phyloP scores from a whole-genome alignment of 345 rosid genomes.

The Psidium friedrichsthalianum region DNA sequence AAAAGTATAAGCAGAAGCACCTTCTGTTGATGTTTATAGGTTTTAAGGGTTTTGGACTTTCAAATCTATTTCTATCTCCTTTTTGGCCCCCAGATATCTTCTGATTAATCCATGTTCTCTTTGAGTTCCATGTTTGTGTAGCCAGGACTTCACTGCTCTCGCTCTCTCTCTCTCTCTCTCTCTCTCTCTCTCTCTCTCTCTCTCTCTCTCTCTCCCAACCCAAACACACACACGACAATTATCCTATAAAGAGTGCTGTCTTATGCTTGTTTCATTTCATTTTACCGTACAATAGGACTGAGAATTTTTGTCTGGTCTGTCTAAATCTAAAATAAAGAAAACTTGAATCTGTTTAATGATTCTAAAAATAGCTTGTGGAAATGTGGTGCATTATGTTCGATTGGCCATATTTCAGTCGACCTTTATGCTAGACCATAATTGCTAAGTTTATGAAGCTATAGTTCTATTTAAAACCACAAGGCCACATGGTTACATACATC shows the following conservation, averaged over 20 bases:
- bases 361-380: background rate
- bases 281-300: too few species aligned
- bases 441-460: background rate
- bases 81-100: background rate
- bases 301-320: background rate
- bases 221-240: too few species aligned
- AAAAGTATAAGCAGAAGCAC: background rate
- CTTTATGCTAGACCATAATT: background rate
- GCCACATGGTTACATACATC: too few species aligned
- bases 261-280: too few species aligned
- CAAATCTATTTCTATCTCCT: background rate
- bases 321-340: background rate
- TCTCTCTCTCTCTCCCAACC: too few species aligned
- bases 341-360: background rate
- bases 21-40: background rate
- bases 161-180: background rate
- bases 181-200: too few species aligned
- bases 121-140: background rate
- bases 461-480: background rate
- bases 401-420: background rate
- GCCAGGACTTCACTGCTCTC: background rate
- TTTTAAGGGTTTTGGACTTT: background rate
- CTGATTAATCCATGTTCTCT: background rate
- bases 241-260: background rate
- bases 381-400: background rate